Base-by-base conservation (phyloP, 495 filamentous ascomycete species). In the Neurospora discreta region DNA sequence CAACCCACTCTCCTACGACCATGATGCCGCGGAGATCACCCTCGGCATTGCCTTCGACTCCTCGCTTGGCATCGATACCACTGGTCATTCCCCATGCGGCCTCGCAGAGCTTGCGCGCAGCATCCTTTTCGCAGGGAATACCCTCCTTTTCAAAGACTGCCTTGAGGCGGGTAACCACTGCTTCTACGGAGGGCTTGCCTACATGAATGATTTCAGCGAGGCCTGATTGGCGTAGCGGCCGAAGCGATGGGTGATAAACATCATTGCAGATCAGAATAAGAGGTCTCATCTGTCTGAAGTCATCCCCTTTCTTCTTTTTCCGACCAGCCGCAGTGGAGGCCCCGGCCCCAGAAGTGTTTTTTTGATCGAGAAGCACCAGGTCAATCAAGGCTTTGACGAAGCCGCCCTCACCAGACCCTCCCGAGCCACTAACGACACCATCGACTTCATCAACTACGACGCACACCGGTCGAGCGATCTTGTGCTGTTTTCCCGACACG, bases 371-470 rank as follows among this genome's bases (percentile, higher is more conserved):
- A 23, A 89, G 79, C 42, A 98, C 89, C 2, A 99, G 85, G 73
- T 98, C 95, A 71, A 98, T 92, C 73, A 99, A 83, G 9, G 95
- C 95, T 80, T 94, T 97, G 80, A 98, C 90, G 74, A 99, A 99
- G 3, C 95, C 95, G 30, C 93, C 93, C 68, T 89, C 90, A 41
- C 87, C 89, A 33, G 84, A 83, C 26, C 82, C 89, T 18, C 91
- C 90, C 71, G 89, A 89, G 20, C 95, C 93, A 42, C 88, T 85
- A 44, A 94, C 92, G 5, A 95, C 95, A 60, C 95, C 95, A 77
- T 99, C 95, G 6, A 98, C 95, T 81, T 99, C 95, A 77, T 99
- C 95, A 1, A 99, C 92, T 11, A 99, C 88, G 7, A 99, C 90
- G 76, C 95, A 98, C 2, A 98, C 90, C 13, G 95, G 95, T 71